These are phyloP conservation scores for Ophiocordyceps robertsii DNA, from an alignment of 2,329 filamentous ascomycete genomes.

Conservation along the genomic window DNA sequence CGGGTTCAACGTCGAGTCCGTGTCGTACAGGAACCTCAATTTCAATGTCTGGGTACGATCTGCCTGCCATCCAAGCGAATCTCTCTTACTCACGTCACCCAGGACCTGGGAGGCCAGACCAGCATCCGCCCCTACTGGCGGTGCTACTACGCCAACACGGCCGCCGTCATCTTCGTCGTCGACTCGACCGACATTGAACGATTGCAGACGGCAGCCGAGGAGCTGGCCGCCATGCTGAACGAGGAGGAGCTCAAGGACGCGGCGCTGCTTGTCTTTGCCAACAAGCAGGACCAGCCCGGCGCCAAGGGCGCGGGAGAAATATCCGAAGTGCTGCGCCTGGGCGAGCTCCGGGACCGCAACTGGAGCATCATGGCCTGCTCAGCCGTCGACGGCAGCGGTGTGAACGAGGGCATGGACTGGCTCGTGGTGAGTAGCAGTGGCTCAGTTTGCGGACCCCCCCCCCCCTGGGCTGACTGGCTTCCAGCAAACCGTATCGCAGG, in stretches of 20 bases:
- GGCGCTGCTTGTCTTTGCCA: slow-evolving; percentile 86
- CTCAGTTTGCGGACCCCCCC: background rate
- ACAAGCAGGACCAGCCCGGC: slow-evolving; percentile 97
- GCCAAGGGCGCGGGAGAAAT: slow-evolving; percentile 96
- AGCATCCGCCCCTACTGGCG: slow-evolving; percentile 97
- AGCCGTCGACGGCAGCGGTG: slow-evolving; percentile 86
- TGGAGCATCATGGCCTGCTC: slow-evolving; percentile 99
- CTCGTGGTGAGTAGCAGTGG: slow-evolving; percentile 56
- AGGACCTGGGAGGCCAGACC: slow-evolving; percentile 96
- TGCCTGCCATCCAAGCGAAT: background rate
- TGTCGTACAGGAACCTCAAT: slow-evolving; percentile 96
- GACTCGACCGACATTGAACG: slow-evolving; percentile 97
- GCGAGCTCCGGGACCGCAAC: slow-evolving; percentile 87
- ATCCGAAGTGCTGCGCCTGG: slow-evolving; percentile 79
- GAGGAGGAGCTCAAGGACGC: slow-evolving; percentile 95
- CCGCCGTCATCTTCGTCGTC: slow-evolving; percentile 96
- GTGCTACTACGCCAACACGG: slow-evolving; percentile 98
- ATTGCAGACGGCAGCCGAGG: slow-evolving; percentile 81
- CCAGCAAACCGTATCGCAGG: slow-evolving; percentile 23
- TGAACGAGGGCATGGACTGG: slow-evolving; percentile 99
- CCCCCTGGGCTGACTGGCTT: background rate
- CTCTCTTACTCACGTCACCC: background rate
- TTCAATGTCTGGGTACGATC: slow-evolving; percentile 89
- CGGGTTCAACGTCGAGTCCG: slow-evolving; percentile 97
- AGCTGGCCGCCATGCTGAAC: slow-evolving; percentile 87